Base-by-base conservation (phyloP, 345 rosid species). In the Garcia nutans region DNA sequence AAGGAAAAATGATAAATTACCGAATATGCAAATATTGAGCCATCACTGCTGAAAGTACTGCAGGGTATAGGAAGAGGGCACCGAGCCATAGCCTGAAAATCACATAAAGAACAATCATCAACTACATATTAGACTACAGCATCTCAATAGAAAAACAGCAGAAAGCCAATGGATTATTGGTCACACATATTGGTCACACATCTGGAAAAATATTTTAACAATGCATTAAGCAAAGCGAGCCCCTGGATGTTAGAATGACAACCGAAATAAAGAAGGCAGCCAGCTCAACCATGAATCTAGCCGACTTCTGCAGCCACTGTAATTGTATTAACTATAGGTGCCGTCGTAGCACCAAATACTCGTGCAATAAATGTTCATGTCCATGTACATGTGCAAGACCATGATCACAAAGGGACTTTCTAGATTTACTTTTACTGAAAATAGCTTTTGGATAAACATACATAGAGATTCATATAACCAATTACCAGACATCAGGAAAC, bases 11-110 rank as follows among this genome's bases (percentile, higher is more conserved):
- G 5, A 57, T 26, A 64, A 81, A 66, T 70, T 87, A 96, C 99
- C 84, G 99, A 84, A 83, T 96, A 92, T 15, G 98, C 99, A 73
- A 70, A 96, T 71, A 96, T 82, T 20, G 98, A 96, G 23, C 99
- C 98, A 77, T 96, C 99, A 45, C 84, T 89, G 88, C 92, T 96
- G 88, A 96, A 96, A 10, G 97, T 56, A 81, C 99, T 85, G 89
- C 95, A 88, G 45, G 99, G 86, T 72, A 96, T 93, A 55, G 99
- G 97, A 62, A 84, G 97, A 68, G 84, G 84, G 84, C 99, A 96
- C 81, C 97, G 87, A 67, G 89, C 57, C 97, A 92, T 90, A 56
- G 98, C 99, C 99, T 96, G 91, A 50, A 78, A 88, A 67, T 72
- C 65, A 55, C 44, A 50, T 45, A 37, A 60, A 52, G 6, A 31